These are phyloP conservation scores for Solanum okadae DNA, from an alignment of 257 asterid species.

Conservation along the genomic window DNA sequence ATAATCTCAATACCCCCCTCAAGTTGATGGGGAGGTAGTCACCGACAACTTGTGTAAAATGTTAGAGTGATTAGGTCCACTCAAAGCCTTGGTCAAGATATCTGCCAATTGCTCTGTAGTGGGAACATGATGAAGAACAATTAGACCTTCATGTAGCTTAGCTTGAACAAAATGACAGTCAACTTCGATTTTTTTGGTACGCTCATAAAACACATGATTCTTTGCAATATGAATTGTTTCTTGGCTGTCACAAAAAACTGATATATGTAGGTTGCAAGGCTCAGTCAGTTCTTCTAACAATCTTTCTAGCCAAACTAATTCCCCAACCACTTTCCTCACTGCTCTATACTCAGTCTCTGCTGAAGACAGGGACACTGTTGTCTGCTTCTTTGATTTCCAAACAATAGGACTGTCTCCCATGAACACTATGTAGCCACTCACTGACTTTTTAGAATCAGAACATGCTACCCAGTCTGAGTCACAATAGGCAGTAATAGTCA, in stretches of 20 bases:
- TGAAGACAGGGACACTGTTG: neutral
- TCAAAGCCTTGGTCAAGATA: neutral
- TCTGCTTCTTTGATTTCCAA: neutral
- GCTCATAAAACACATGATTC: too few relatives aligned
- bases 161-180: neutral
- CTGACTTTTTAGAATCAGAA: neutral
- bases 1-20: neutral
- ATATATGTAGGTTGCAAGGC: neutral
- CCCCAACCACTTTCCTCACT: neutral
- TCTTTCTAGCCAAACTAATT: too few relatives aligned
- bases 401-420: neutral
- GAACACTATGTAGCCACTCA: neutral
- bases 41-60: neutral
- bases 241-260: too few relatives aligned
- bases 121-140: neutral
- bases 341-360: neutral
- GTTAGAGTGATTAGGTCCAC: neutral
- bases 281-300: neutral
- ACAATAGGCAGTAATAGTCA: neutral
- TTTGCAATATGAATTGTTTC: neutral
- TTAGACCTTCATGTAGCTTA: neutral
- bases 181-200: neutral
- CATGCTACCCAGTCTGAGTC: neutral
- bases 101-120: neutral
- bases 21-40: neutral